Percentiles rank a stretch among this genome's conserved stretches.
These are phyloP conservation scores for Suillus plorans DNA, from an alignment of 768 basidiomycete species.

Conservation along the genomic window DNA sequence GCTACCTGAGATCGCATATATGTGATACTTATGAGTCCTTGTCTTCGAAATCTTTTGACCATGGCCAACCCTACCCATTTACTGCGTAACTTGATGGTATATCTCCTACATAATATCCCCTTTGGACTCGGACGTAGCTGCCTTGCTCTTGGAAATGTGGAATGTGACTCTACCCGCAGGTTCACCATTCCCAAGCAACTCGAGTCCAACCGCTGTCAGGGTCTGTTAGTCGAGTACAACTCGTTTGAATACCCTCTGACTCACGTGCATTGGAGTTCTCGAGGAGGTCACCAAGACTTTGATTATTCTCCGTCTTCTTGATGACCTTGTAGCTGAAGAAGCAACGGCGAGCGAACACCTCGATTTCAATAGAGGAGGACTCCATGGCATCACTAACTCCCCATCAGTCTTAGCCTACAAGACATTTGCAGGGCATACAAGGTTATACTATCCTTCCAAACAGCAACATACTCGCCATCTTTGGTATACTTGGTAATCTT, in stretches of 20 bases:
- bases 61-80: neutral
- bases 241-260: slow-evolving; percentile 10
- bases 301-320: slow-evolving; percentile 34
- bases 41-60: neutral
- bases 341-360: slow-evolving; percentile 31
- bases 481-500: slow-evolving; percentile 25
- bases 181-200: slow-evolving; percentile 31
- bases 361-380: slow-evolving; percentile 33
- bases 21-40: neutral
- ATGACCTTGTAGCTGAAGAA: slow-evolving; percentile 34
- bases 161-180: slow-evolving; percentile 29
- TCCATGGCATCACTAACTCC: slow-evolving; percentile 27
- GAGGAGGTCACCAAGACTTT: slow-evolving; percentile 31
- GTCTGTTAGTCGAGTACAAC: neutral
- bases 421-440: slow-evolving; percentile 18
- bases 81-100: neutral
- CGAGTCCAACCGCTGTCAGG: slow-evolving; percentile 27
- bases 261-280: slow-evolving; percentile 30
- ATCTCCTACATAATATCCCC: neutral
- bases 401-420: neutral
- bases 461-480: slow-evolving; percentile 25
- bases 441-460: slow-evolving; percentile 26
- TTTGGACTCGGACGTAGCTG: slow-evolving; percentile 6
- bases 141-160: slow-evolving; percentile 22
- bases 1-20: neutral